Base-by-base conservation (phyloP, 306 rosid genomes). In the Senna siamea region DNA sequence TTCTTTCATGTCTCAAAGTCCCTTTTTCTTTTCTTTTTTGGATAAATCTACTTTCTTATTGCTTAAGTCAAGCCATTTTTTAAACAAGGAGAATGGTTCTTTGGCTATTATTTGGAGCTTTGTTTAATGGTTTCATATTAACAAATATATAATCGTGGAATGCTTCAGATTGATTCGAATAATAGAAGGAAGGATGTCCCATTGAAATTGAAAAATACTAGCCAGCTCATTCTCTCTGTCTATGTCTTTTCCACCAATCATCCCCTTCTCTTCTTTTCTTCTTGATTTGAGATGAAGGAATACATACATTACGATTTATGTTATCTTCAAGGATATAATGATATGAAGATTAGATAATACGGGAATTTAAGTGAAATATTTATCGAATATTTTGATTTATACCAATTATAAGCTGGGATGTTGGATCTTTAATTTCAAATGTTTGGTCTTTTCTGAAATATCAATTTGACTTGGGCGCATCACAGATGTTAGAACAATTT, bases 151-250 rank as follows among this genome's bases (percentile, higher is more conserved):
- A 9, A 59, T 37, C 44, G 46, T 15, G 10, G 6, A 37, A 37
- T 37, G 40, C 40, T 37, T 37, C 40, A 7, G 23, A 32, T 32
- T 34, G 46, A 59, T 34, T 61, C 40, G n/a, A 35, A 37, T 62
- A 38, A 62, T 34, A 37, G 69, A 40, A 38, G 30, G 51, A 23
- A 63, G 51, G 9, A 63, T 63, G 44, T 63, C 17, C 34, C 2
- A 18, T 38, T 40, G 69, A 38, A 18, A 7, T 40, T 63, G 34
- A 38, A 9, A 4, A 38, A 11, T 17, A 22, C 32, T 11, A 32
- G 69, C 51, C 69, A 63, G 69, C 69, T 63, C 69, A 5, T 17
- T 11, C 34, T 37, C 30, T 37, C 68, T 61, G 68, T 59, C 64
- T 8, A 22, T 5, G 13, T 61, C 50, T 2, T 47, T 62, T 37